Evolutionary conservation across 139 green algal species (phyloP).

Genomic region (Klebsormidium nitens): DNA sequence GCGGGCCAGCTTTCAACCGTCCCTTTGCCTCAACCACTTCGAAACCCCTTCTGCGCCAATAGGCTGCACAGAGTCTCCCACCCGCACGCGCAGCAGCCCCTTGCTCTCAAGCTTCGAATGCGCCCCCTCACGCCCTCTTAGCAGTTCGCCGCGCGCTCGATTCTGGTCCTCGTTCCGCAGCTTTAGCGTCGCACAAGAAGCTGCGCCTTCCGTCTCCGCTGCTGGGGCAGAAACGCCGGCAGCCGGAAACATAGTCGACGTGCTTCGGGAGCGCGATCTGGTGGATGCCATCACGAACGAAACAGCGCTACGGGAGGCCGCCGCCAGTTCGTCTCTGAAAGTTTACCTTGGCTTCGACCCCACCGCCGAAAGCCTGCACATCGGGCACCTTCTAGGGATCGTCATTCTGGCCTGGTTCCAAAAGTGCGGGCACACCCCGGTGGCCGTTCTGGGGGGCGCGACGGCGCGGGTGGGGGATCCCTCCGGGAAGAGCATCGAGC

Average conservation of each 20-base stretch:
- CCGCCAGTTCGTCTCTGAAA: constrained; percentile 41
- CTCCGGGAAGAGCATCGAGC: constrained; percentile 69
- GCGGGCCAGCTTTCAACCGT: too few relatives aligned
- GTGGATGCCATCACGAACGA: constrained; percentile 59
- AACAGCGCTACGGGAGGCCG: constrained; percentile 29
- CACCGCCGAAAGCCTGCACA: constrained; percentile 86
- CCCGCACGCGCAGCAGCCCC: too few relatives aligned
- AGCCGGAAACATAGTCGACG: constrained; percentile 58
- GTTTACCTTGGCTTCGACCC: constrained; percentile 98
- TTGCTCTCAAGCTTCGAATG: too few relatives aligned
- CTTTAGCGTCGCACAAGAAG: too few relatives aligned
- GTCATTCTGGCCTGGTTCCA: constrained; percentile 96
- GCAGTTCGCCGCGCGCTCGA: too few relatives aligned
- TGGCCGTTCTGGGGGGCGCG: constrained; percentile 84
- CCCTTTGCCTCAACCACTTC: too few relatives aligned
- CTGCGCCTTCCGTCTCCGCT: too few relatives aligned
- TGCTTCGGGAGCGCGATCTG: constrained; percentile 74
- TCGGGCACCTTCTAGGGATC: constrained; percentile 96
- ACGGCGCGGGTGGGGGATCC: constrained; percentile 92
- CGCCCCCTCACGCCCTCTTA: too few relatives aligned
- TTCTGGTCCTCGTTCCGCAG: too few relatives aligned
- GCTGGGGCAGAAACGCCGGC: too few relatives aligned
- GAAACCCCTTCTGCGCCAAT: too few relatives aligned
- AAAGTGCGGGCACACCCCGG: constrained; percentile 72
- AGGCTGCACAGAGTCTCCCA: too few relatives aligned